Evolutionary conservation across 2,329 filamentous ascomycete genomes (phyloP).

Genomic region (Chaetothyriales sp.): DNA sequence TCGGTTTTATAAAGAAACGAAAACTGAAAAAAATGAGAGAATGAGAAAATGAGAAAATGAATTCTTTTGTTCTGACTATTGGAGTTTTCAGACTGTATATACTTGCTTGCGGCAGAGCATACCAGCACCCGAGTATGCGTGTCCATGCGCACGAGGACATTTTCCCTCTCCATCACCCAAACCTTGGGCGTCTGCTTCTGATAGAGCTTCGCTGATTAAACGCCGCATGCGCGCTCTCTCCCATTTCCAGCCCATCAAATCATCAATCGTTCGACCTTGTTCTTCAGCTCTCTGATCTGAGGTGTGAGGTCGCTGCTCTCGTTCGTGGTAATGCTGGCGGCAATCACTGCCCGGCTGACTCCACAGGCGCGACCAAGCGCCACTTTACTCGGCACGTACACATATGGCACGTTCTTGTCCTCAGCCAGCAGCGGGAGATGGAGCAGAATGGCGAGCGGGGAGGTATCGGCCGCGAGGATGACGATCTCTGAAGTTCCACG

Average conservation of each 20-base stretch:
- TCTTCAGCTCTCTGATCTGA: slow-evolving; percentile 78
- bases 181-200: no score
- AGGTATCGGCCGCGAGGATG: slow-evolving; percentile 75
- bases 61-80: no score
- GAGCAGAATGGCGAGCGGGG: slow-evolving; percentile 71
- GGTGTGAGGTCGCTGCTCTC: slow-evolving; percentile 72
- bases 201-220: no score
- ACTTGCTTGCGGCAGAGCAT: no score
- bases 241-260: slow-evolving; percentile 39
- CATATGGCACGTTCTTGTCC: slow-evolving; percentile 47
- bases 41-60: no score
- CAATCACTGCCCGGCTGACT: slow-evolving; percentile 75
- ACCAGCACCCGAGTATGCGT: no score
- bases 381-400: slow-evolving; percentile 62
- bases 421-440: slow-evolving; percentile 80
- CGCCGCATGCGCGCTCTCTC: no score
- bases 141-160: no score
- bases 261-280: slow-evolving; percentile 90
- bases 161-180: no score
- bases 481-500: slow-evolving; percentile 81
- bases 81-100: no score
- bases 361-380: slow-evolving; percentile 78
- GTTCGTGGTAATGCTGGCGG: slow-evolving; percentile 76
- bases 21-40: no score
- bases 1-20: no score